Evolutionary conservation across 2,329 filamentous ascomycete genomes (phyloP).

Genomic region (Tolypocladium inflatum): DNA sequence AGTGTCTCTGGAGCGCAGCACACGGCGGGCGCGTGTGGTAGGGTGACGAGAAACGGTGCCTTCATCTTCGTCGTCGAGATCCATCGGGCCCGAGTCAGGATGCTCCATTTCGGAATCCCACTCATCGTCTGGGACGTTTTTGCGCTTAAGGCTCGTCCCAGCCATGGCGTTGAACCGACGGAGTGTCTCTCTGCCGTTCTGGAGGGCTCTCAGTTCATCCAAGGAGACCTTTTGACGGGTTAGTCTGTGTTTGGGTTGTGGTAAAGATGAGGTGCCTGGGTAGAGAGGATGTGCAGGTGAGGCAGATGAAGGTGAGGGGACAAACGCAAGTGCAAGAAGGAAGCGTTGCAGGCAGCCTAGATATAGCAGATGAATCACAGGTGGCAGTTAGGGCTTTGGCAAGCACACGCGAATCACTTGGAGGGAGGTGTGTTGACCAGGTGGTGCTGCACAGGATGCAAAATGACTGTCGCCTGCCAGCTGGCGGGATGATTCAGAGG

Average conservation of each 20-base stretch:
- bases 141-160: conserved; percentile 18
- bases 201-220: conserved; percentile 17
- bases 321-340: neutral
- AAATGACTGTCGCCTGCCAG: neutral
- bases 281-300: neutral
- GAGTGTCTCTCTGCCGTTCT: conserved; percentile 23
- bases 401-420: neutral
- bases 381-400: neutral
- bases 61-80: conserved; percentile 17
- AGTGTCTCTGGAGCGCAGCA: conserved; percentile 16
- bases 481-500: neutral
- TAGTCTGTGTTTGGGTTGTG: conserved; percentile 2
- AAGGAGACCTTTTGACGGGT: conserved; percentile 18
- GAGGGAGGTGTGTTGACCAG: neutral
- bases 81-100: conserved; percentile 15
- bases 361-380: neutral
- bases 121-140: conserved; percentile 15
- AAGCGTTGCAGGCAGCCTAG: neutral
- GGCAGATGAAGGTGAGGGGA: neutral
- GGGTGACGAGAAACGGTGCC: conserved; percentile 4
- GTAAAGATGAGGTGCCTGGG: neutral
- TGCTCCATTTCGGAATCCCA: conserved; percentile 17
- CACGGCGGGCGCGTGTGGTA: conserved; percentile 1
- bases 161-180: conserved; percentile 10
- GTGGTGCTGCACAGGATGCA: neutral